Evolutionary conservation across 148 eudicot genomes (phyloP), one percentile per base, ranked within the genome.

Genomic region (Bassia scoparia): DNA sequence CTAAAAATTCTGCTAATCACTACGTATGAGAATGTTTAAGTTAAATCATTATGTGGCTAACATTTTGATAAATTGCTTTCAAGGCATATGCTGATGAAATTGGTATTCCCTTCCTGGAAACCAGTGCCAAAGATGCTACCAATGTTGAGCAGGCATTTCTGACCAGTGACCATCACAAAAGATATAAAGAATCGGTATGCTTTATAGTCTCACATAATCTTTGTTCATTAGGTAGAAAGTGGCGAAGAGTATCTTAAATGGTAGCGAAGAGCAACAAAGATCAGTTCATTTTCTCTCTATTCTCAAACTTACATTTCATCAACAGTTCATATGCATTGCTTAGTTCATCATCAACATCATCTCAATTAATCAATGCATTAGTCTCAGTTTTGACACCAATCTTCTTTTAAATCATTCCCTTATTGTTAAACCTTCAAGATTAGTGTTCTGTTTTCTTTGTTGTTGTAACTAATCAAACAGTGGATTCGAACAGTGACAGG

Each of bases 41-140:
- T 24, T 73, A 33, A 48, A 55, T 27, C 21, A 30, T 9, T 38
- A 29, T 20, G n/a, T 41, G 49, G 37, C 46, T 68, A 43, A 65
- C 44, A 4, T 33, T 41, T 61, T 11, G 41, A n/a, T 24, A 48
- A 24, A 52, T 30, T 30, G 3, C 53, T 55, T 29, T 69, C 20
- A 30, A 81, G 84, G 81, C 78, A 61, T 78, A 78, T 68, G 87
- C 87, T 12, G 84, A 84, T 76, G 87, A 84, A 63, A 73, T 81
- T 33, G 87, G 87, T 44, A 84, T 84, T 23, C 87, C 87, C 30
- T 84, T 84, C 76, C 41, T 84, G 78, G 87, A 84, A 84, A 79
- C 84, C 17, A 84, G 87, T 76, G 87, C 87, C 23, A 84, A 76
- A 68, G 81, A 76, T 76, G 80, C 87, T 11, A 81, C 74, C 21